phyloP scores from a whole-genome alignment of 441 rosid genomes.

The Raphanus hybrid region DNA sequence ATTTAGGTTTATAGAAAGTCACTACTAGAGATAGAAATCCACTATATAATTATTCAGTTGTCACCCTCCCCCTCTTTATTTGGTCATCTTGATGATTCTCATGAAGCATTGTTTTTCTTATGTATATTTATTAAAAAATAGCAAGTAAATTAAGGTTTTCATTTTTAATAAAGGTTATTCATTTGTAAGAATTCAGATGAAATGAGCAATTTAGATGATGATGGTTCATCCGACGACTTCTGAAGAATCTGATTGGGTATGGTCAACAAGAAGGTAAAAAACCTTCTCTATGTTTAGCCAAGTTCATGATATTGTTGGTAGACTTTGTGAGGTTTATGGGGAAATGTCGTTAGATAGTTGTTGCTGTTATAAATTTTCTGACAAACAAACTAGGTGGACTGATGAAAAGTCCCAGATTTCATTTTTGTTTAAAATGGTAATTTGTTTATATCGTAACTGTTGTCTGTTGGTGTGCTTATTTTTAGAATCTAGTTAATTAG shows the following conservation, averaged over 20 bases:
- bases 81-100: not conserved
- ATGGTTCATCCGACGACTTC: not conserved
- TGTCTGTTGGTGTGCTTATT: not conserved
- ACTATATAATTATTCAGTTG: too few relatives aligned
- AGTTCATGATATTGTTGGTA: conserved; percentile 4
- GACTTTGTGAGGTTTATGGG: not conserved
- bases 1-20: too few relatives aligned
- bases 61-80: too few relatives aligned
- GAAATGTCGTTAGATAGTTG: not conserved
- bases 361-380: not conserved
- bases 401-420: conserved; percentile 8
- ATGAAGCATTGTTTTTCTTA: not conserved
- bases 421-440: not conserved
- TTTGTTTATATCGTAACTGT: conserved; percentile 22
- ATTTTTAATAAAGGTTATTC: not conserved
- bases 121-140: not conserved
- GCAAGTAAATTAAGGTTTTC: not conserved
- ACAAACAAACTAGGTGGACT: not conserved
- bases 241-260: not conserved
- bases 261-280: not conserved
- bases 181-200: not conserved
- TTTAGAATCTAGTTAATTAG: conserved; percentile 25
- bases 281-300: not conserved
- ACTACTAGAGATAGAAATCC: too few relatives aligned
- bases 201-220: not conserved